Conservation (phyloP, 1,284 basidiomycete species). For the Cryptococcus deneoformans region DNA sequence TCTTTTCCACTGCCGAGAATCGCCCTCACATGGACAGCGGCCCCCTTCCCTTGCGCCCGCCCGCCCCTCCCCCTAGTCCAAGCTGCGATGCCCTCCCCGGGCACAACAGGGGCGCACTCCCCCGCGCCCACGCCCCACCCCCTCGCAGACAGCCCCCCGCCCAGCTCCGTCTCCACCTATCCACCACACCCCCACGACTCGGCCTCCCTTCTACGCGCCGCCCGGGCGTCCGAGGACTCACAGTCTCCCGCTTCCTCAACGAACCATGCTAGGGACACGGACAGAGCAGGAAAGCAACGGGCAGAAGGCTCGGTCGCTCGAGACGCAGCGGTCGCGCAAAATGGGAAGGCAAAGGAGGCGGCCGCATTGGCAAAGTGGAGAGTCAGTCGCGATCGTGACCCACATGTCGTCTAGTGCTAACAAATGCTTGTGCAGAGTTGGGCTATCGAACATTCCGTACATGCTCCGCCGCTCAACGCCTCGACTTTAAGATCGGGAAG, state of each 20-base stretch:
- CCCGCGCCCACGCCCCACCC: too few relatives aligned
- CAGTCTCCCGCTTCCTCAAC: not conserved
- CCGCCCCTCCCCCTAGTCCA: too few relatives aligned
- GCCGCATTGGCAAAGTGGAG: conserved; percentile 43
- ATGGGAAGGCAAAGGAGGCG: conserved; percentile 25
- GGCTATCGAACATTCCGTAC: conserved; percentile 33
- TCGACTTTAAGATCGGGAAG: conserved; percentile 9
- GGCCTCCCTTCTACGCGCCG: too few relatives aligned
- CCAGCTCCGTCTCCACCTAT: too few relatives aligned
- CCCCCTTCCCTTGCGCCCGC: too few relatives aligned
- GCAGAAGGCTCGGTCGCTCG: not conserved
- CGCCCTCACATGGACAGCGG: too few relatives aligned
- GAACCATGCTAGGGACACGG: conserved; percentile 12
- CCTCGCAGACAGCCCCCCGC: conserved; percentile 56
- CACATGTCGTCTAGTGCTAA: not conserved
- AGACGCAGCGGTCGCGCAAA: not conserved
- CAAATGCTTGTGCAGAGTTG: conserved; percentile 27
- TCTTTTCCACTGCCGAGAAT: too few relatives aligned
- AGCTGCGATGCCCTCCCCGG: too few relatives aligned
- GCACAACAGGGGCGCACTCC: too few relatives aligned
- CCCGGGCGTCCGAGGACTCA: not conserved
- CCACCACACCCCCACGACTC: too few relatives aligned
- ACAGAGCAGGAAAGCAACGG: conserved; percentile 7
- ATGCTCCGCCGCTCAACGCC: conserved; percentile 1
- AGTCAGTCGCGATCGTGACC: conserved; percentile 21